Base-by-base conservation (phyloP, 2,329 filamentous ascomycete species). In the Conoideocrella luteorostrata region DNA sequence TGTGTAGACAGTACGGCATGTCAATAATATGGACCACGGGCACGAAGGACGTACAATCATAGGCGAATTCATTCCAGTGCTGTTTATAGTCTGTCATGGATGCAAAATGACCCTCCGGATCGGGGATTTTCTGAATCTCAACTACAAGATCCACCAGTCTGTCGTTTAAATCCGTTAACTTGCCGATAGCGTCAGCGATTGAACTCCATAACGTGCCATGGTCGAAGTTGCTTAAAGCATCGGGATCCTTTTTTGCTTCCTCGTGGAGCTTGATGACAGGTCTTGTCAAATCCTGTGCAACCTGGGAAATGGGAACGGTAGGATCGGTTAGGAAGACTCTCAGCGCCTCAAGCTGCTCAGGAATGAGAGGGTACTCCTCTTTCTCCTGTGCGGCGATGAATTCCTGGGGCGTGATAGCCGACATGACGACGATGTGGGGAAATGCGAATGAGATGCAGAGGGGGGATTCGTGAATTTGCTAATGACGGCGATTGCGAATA, bases 121-220 rank as follows among this genome's bases (percentile, higher is more conserved):
- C 40, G 13, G 32, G 22, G 22, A 42, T 32, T 3, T 35, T 36
- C 40, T 42, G 40, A 11, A 42, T 42, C 17, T 42, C 40, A 15
- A 36, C 23, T 7, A 42, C 17, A 11, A 42, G 40, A 23, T 42
- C 40, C 1, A 36, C 40, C 13, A 42, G 11, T 18, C 7, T 42
- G 32, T 42, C 40, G 23, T 21, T n/a, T 1, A 28, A 36, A 2
- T 42, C 32, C 4, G 40, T 30, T n/a, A 42, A 28, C 7, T 36
- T 12, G 7, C 7, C 17, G 7, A 42, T 17, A n/a, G 40, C 40
- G 5, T 36, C 32, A 2, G 40, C 32, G 21, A 42, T 18, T 7
- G 40, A 42, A 13, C 22, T 24, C 40, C 40, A 42, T 21, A 42
- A 13, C 17, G 21, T 22, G 17, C 17, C 17, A n/a, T 35, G 32